phyloP scores from a whole-genome alignment of 306 rosid genomes.

The Senna siamea region DNA sequence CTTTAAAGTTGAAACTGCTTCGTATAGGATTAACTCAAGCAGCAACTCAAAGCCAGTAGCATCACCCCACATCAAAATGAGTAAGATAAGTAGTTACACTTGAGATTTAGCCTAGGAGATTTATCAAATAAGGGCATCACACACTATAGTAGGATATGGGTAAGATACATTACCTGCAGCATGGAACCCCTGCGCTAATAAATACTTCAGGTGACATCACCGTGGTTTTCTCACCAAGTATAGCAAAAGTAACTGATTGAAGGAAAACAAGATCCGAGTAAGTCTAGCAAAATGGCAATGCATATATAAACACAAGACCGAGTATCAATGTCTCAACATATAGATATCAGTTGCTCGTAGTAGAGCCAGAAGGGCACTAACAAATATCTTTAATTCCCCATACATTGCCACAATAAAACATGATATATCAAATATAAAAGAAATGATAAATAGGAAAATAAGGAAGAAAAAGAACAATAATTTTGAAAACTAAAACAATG shows the following conservation, averaged over 20 bases:
- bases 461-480: neutral
- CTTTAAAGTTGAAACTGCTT: constrained; percentile 19
- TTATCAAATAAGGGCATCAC: constrained; percentile 28
- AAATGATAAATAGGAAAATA: neutral
- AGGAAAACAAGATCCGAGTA: constrained; percentile 33
- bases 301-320: constrained; percentile 30
- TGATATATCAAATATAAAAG: constrained; percentile 25
- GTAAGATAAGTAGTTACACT: neutral
- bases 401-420: constrained; percentile 22
- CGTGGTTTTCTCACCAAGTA: constrained; percentile 96
- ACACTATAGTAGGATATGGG: constrained; percentile 29
- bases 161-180: constrained; percentile 81
- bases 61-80: constrained; percentile 31
- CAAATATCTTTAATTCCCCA: constrained; percentile 27
- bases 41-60: constrained; percentile 29
- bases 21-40: constrained; percentile 15
- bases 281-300: constrained; percentile 32
- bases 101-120: constrained; percentile 20
- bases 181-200: constrained; percentile 85
- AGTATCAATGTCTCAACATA: constrained; percentile 24
- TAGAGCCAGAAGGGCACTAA: constrained; percentile 15
- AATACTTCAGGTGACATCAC: constrained; percentile 98
- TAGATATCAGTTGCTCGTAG: constrained; percentile 27
- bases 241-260: constrained; percentile 81
- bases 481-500: neutral